Percentiles rank a stretch among this genome's conserved stretches.
phyloP scores from a whole-genome alignment of 1,284 basidiomycete genomes.

The Sanghuangporus baumii region DNA sequence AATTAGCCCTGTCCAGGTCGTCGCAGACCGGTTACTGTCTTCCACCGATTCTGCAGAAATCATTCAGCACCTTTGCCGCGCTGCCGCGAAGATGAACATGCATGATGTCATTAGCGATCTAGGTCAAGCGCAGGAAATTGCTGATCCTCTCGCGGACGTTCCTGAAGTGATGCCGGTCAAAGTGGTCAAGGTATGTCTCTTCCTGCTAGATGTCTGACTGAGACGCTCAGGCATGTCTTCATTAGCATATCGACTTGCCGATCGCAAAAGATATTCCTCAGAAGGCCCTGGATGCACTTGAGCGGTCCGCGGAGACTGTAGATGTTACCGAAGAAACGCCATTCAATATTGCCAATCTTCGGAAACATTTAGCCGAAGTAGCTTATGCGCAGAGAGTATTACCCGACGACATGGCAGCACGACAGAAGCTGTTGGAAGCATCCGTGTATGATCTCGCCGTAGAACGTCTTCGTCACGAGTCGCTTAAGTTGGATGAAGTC shows the following conservation, averaged over 20 bases:
- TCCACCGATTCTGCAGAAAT: conserved; percentile 49
- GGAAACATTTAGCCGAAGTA: conserved; percentile 60
- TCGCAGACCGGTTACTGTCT: conserved; percentile 52
- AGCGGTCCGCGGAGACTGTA: no score
- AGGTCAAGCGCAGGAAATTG: conserved; percentile 45
- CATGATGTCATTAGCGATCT: conserved; percentile 49
- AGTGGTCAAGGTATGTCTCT: conserved; percentile 11
- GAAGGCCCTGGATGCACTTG: conserved; percentile 20
- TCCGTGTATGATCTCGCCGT: conserved; percentile 82
- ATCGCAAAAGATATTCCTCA: background rate
- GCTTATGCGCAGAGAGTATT: conserved; percentile 58
- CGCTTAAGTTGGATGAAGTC: conserved; percentile 52
- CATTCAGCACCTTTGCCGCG: conserved; percentile 50
- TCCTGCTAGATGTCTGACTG: background rate
- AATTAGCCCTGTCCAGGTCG: conserved; percentile 46
- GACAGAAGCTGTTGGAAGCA: conserved; percentile 80
- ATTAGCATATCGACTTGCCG: background rate
- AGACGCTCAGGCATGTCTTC: background rate
- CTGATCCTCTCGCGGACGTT: conserved; percentile 44
- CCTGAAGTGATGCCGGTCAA: conserved; percentile 16
- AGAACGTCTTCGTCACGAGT: conserved; percentile 64
- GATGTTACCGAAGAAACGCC: conserved; percentile 42
- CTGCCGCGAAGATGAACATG: conserved; percentile 53
- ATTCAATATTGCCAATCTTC: conserved; percentile 67
- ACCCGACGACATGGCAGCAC: conserved; percentile 59